A percentile compares a stretch with the other conserved stretches of the same genome.
These are phyloP conservation scores for Zygoascus sp. DNA, from an alignment of 1,139 yeast species.

Conservation along the genomic window DNA sequence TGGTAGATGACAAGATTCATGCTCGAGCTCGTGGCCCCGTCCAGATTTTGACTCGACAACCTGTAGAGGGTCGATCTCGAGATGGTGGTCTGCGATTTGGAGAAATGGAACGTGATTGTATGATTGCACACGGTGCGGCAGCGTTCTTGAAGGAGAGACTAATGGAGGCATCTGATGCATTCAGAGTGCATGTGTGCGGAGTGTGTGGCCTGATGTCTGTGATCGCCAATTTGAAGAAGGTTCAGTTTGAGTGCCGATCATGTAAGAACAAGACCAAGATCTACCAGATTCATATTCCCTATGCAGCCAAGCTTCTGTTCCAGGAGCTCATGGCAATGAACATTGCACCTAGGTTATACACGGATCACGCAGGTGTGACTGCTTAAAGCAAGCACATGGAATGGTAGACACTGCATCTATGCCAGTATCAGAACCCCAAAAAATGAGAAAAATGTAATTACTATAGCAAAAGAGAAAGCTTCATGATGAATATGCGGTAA, in stretches of 20 bases:
- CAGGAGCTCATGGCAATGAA: constrained; percentile 99
- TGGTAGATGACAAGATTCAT: constrained; percentile 99
- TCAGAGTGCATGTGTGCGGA: constrained; percentile 97
- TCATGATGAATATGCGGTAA: too few relatives aligned
- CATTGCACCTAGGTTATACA: constrained; percentile 49
- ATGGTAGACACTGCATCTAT: too few relatives aligned
- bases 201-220: constrained; percentile 97
- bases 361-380: constrained; percentile 39
- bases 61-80: constrained; percentile 98
- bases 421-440: too few relatives aligned
- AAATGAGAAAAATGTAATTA: background rate
- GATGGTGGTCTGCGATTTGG: constrained; percentile 99
- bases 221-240: constrained; percentile 93
- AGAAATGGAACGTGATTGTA: constrained; percentile 99
- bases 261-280: constrained; percentile 98
- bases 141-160: constrained; percentile 94
- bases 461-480: background rate
- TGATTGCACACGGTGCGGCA: constrained; percentile 99
- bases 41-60: constrained; percentile 96
- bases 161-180: constrained; percentile 99
- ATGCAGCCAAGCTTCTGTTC: constrained; percentile 93
- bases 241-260: constrained; percentile 96
- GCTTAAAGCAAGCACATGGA: constrained; percentile 17
- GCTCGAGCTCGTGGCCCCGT: constrained; percentile 99
- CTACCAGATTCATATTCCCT: constrained; percentile 94